These are phyloP conservation scores for Pyrenophora graminea DNA, from an alignment of 2,329 filamentous ascomycete species.

Conservation along the genomic window DNA sequence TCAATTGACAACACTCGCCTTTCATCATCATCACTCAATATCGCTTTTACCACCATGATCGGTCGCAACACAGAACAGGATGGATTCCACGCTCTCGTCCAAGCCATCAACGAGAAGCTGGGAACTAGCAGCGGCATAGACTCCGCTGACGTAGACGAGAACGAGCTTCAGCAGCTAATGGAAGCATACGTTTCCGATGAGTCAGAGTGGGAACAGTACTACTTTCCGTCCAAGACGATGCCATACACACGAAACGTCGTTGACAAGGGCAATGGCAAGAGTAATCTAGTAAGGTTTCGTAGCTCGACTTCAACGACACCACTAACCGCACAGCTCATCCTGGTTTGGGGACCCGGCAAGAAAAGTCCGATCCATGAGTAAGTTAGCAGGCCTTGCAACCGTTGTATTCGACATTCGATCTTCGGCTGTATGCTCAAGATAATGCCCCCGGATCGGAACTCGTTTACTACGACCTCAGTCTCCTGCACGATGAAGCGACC, in stretches of 20 bases:
- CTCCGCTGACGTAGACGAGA: slow-evolving; percentile 78
- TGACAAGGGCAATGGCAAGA: slow-evolving; percentile 84
- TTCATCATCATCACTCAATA: neutral
- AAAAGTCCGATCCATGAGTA: slow-evolving; percentile 81
- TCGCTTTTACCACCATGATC: slow-evolving; percentile 23
- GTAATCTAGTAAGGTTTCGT: slow-evolving; percentile 65
- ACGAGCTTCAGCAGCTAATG: slow-evolving; percentile 74
- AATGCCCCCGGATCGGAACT: neutral
- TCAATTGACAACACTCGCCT: neutral
- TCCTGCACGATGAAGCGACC: slow-evolving; percentile 38
- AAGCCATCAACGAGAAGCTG: slow-evolving; percentile 72
- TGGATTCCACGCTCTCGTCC: slow-evolving; percentile 70
- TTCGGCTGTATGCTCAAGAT: neutral
- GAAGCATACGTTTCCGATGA: slow-evolving; percentile 70
- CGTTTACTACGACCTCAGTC: slow-evolving; percentile 15
- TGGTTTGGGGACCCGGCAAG: slow-evolving; percentile 88
- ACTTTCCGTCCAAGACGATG: slow-evolving; percentile 69
- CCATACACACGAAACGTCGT: slow-evolving; percentile 88
- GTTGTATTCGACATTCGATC: slow-evolving; percentile 20
- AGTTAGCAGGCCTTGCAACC: slow-evolving; percentile 20
- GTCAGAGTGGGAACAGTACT: slow-evolving; percentile 74
- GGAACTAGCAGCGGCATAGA: slow-evolving; percentile 81
- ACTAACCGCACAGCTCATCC: slow-evolving; percentile 65
- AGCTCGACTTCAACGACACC: neutral
- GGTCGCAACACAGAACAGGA: slow-evolving; percentile 25